Evolutionary conservation across 257 asterid genomes (phyloP).

Genomic region (Solanum infundibuliforme): DNA sequence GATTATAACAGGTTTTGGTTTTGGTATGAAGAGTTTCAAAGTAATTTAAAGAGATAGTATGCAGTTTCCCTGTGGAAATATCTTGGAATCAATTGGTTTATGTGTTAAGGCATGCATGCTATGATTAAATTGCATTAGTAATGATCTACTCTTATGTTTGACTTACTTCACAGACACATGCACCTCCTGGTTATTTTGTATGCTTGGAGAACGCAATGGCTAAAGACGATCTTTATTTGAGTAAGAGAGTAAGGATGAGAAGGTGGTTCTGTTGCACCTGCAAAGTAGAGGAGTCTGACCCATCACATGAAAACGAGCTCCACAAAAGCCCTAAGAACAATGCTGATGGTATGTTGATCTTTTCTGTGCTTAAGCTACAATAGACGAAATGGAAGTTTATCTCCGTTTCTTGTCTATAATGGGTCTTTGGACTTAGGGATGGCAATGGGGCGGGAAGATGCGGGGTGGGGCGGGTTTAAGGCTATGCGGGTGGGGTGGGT

Average conservation of each 20-base stretch:
- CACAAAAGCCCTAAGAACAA: not conserved
- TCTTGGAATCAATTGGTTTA: not conserved
- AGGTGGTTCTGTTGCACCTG: conserved; percentile 13
- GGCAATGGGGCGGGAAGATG: too few species aligned
- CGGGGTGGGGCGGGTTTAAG: too few species aligned
- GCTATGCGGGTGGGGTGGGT: too few species aligned
- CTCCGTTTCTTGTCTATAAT: not conserved
- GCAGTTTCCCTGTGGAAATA: not conserved
- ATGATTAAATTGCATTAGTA: not conserved
- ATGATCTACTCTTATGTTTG: not conserved
- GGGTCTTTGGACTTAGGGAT: not conserved
- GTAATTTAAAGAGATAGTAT: not conserved
- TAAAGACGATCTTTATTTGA: conserved; percentile 1
- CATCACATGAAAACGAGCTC: conserved; percentile 1
- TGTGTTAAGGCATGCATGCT: not conserved
- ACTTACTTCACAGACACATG: conserved; percentile 4
- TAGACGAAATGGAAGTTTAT: not conserved
- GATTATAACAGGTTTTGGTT: not conserved
- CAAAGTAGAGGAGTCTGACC: conserved; percentile 1
- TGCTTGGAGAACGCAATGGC: not conserved
- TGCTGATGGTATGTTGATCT: conserved; percentile 3
- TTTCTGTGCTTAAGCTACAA: not conserved
- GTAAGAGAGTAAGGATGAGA: conserved; percentile 5
- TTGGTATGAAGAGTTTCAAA: not conserved
- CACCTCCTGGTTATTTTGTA: not conserved